Evolutionary conservation across 1,139 yeast genomes (phyloP), one percentile per base, ranked within the genome.

Genomic region (Suhomyces wounanorum): DNA sequence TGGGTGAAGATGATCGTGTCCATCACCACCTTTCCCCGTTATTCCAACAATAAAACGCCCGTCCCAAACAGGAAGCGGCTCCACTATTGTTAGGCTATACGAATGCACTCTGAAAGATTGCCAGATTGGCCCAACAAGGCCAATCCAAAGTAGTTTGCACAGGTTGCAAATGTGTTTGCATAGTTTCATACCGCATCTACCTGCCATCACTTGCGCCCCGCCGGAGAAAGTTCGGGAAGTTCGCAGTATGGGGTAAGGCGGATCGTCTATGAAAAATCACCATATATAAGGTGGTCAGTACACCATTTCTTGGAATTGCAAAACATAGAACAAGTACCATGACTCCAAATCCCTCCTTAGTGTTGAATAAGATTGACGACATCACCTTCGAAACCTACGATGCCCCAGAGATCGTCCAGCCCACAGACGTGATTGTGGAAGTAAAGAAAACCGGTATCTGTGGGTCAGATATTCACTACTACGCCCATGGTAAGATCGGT

Each of bases 391-490:
- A 87, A 68, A 78, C 83, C 48, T 79, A 84, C 56, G 85, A 87
- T 9, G 72, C 83, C 35, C 96, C 96, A 11, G 70, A 72, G 58
- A 72, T 87, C 55, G 63, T 65, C 9, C 84, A 83, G 55, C 85
- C 87, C 43, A 82, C 82, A 59, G 87, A 83, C 55, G 96, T 90
- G 43, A 80, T 87, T 59, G 82, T 90, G 26, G 85, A 84, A 49
- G 87, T 90, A 58, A 84, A 84, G 64, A 75, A 79, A 59, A 90
- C 96, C 0, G 97, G 97, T 46, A 85, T 90, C 55, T 90, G 97
- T 68, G 96, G 96, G 4, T 84, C 91, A 4, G 96, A 89, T 66
- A 87, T 89, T 55, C 96, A 89, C 64, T 90, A 86, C 75, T 89
- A 84, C 63, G 81, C 84, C 45, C 87, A 85, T 58, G 96, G 96